Conservation (phyloP, 2,329 filamentous ascomycete species). For the Fusarium poae region DNA sequence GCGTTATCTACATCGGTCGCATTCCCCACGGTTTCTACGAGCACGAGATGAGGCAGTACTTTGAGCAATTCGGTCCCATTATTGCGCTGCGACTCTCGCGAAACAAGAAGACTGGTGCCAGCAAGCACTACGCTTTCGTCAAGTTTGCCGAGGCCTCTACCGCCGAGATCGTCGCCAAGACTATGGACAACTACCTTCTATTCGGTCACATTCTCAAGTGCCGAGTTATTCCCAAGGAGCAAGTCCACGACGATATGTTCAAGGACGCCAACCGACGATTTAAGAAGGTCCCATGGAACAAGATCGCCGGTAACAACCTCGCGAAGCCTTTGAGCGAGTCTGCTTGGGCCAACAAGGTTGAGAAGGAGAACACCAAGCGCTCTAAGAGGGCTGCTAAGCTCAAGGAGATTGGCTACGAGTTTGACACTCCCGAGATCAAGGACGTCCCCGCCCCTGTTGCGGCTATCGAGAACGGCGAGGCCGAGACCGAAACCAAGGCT, state of each 20-base stretch:
- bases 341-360: slow-evolving; percentile 82
- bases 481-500: slow-evolving; percentile 50
- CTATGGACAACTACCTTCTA: slow-evolving; percentile 97
- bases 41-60: slow-evolving; percentile 93
- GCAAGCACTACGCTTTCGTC: slow-evolving; percentile 95
- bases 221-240: slow-evolving; percentile 79
- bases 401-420: slow-evolving; percentile 86
- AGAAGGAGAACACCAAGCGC: slow-evolving; percentile 79
- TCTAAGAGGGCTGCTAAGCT: slow-evolving; percentile 78
- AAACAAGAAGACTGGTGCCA: slow-evolving; percentile 90
- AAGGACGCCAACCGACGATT: slow-evolving; percentile 92
- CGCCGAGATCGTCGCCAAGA: slow-evolving; percentile 92
- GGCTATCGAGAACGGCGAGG: slow-evolving; percentile 54
- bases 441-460: slow-evolving; percentile 57
- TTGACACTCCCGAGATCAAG: slow-evolving; percentile 80
- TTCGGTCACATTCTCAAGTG: slow-evolving; percentile 95
- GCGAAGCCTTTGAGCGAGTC: slow-evolving; percentile 79
- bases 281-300: slow-evolving; percentile 89
- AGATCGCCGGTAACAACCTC: slow-evolving; percentile 82
- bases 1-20: slow-evolving; percentile 90
- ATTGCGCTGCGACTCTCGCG: slow-evolving; percentile 83
- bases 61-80: slow-evolving; percentile 91
- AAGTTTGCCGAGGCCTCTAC: slow-evolving; percentile 83
- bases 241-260: slow-evolving; percentile 85
- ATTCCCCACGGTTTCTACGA: slow-evolving; percentile 97